Base-by-base conservation (phyloP, 768 basidiomycete genomes). In the Coprinopsis sp. region DNA sequence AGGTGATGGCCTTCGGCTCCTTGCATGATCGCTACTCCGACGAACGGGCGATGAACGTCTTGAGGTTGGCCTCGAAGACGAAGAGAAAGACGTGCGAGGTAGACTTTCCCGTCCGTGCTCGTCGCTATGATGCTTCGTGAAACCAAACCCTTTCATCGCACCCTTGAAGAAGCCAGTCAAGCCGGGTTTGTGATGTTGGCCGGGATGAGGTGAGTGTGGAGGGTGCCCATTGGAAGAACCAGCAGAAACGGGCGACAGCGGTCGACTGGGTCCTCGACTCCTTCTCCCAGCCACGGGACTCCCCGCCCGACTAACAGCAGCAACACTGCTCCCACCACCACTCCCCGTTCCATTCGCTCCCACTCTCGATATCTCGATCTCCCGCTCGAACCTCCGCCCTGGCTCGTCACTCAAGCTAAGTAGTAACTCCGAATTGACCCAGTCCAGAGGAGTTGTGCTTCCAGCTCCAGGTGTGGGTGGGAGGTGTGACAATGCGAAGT, bases 391-490 rank as follows among this genome's bases (percentile, higher is more conserved):
- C 48, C 48, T 36, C 18, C 33, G 12, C 19, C 33, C 25, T 2
- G 48, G 48, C 14, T 49, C 48, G 6, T 54, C 54, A 50, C 54
- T 63, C 44, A 66, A 57, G 31, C 61, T 61, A 33, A 84, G 69
- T 40, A 93, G 68, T 3, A 95, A 74, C 65, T 93, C 92, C 4
- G 87, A 87, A 62, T 92, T 90, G 47, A 91, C 79, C 81, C 86
- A 90, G 43, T 88, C 83, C 43, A 88, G 70, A 3, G 80, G 74
- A 0, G 74, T 68, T 46, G 65, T 64, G 33, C 65, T 54, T 42
- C 67, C 71, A 18, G 76, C 60, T 13, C 66, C 71, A 16, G 75
- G 78, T 11, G 58, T 67, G 33, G 73, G 72, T 2, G 79, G 76
- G 7, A 76, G 64, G 36, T 73, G 70, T 2, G 66, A 66, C 48